A percentile compares a stretch with the other conserved stretches of the same genome.
These are phyloP conservation scores for Barnettozyma sucrosica DNA, from an alignment of 805 yeast species.

Conservation along the genomic window DNA sequence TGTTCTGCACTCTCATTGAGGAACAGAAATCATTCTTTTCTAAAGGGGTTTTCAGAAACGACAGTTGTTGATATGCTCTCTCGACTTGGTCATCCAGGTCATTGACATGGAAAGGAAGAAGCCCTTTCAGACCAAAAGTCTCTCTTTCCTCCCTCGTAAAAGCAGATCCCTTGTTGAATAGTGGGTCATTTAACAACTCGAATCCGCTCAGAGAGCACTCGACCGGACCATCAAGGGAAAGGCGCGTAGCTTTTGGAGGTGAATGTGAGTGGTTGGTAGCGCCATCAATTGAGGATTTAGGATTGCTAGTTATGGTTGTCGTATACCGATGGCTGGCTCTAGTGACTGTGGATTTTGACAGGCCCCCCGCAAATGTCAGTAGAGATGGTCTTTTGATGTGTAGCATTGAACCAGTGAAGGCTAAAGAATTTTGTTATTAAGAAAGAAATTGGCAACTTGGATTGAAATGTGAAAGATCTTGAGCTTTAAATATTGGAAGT, in stretches of 20 bases:
- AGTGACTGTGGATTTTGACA: slow-evolving; percentile 11
- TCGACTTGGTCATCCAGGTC: slow-evolving; percentile 86
- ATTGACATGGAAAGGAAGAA: slow-evolving; percentile 80
- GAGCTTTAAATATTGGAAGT: too few relatives aligned
- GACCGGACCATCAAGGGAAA: slow-evolving; percentile 69
- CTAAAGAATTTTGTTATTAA: too few relatives aligned
- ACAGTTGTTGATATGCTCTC: slow-evolving; percentile 83
- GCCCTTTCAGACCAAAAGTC: slow-evolving; percentile 72
- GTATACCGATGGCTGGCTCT: too few relatives aligned
- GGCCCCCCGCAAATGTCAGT: too few relatives aligned
- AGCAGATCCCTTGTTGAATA: slow-evolving; percentile 94
- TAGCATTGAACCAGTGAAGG: too few relatives aligned
- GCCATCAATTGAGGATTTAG: too few relatives aligned
- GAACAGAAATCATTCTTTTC: slow-evolving; percentile 93
- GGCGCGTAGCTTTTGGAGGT: slow-evolving; percentile 24
- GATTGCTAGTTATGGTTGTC: too few relatives aligned
- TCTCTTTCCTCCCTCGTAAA: slow-evolving; percentile 79
- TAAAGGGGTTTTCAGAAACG: slow-evolving; percentile 71
- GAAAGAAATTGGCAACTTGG: too few relatives aligned
- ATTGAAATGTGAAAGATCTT: too few relatives aligned
- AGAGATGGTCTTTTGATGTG: too few relatives aligned
- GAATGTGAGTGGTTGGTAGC: too few relatives aligned
- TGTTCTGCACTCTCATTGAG: slow-evolving; percentile 85
- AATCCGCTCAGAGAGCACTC: slow-evolving; percentile 75
- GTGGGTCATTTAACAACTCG: slow-evolving; percentile 76